Conservation (phyloP, 192 early-diverging fungal species). For the Umbelopsis vinacea region DNA sequence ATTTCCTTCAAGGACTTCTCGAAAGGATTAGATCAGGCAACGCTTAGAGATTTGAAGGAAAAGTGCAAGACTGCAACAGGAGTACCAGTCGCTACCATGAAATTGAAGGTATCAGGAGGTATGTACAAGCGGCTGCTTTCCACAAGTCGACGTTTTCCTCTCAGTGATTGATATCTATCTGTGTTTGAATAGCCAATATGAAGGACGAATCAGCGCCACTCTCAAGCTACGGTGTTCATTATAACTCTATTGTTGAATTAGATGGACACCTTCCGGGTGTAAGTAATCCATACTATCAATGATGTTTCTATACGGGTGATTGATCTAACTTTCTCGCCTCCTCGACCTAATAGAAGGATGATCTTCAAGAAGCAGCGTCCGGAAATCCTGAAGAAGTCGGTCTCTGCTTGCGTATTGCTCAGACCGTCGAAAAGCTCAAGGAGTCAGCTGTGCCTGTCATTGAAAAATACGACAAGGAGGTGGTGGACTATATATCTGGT, state of each 20-base stretch:
- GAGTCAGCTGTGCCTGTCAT: background rate
- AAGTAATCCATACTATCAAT: slow-evolving; percentile 23
- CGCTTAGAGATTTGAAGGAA: slow-evolving; percentile 75
- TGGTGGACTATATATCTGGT: slow-evolving; percentile 40
- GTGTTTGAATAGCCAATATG: slow-evolving; percentile 58
- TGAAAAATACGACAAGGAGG: slow-evolving; percentile 31
- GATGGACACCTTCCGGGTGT: slow-evolving; percentile 67
- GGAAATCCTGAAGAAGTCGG: slow-evolving; percentile 58
- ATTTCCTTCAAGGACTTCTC: slow-evolving; percentile 37
- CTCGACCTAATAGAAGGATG: slow-evolving; percentile 9
- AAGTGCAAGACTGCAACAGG: slow-evolving; percentile 73
- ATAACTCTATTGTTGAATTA: slow-evolving; percentile 74
- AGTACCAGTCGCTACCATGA: slow-evolving; percentile 78
- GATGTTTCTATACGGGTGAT: background rate
- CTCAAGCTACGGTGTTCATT: slow-evolving; percentile 71
- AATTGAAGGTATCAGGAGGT: slow-evolving; percentile 77
- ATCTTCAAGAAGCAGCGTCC: slow-evolving; percentile 37
- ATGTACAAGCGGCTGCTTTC: slow-evolving; percentile 27
- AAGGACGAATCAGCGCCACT: slow-evolving; percentile 75
- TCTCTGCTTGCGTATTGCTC: slow-evolving; percentile 51
- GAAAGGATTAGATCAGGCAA: slow-evolving; percentile 50
- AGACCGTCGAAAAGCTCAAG: slow-evolving; percentile 41
- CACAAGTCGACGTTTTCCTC: background rate
- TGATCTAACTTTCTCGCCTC: background rate
- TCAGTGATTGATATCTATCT: background rate